Conservation (phyloP, 2,329 filamentous ascomycete genomes). For the Scedosporium dehoogii region DNA sequence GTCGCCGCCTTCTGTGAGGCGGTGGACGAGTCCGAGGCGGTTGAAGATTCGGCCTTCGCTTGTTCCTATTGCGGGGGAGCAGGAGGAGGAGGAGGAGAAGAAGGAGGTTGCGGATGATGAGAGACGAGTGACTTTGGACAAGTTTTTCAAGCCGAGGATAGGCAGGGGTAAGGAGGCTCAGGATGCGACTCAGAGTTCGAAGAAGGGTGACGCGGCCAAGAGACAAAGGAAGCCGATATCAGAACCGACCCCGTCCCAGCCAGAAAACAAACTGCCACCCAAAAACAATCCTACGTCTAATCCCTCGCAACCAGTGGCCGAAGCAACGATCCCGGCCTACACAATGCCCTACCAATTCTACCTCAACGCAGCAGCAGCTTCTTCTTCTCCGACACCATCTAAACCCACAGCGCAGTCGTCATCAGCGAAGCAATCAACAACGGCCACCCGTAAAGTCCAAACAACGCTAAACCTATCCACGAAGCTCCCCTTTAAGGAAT, state of each 20-base stretch:
- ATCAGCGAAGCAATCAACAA: slow-evolving; percentile 4
- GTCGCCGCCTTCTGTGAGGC: slow-evolving; percentile 4
- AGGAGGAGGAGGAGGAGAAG: not conserved
- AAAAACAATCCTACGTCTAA: not conserved
- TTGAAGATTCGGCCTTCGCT: slow-evolving; percentile 10
- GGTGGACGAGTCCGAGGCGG: slow-evolving; percentile 10
- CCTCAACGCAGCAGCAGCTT: not conserved
- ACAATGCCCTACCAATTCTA: slow-evolving; percentile 5
- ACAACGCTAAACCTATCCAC: slow-evolving; percentile 34
- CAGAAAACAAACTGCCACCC: not conserved
- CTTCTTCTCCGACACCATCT: not conserved
- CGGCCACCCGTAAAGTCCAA: slow-evolving; percentile 18
- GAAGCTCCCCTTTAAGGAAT: slow-evolving; percentile 31
- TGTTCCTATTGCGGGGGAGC: slow-evolving; percentile 1
- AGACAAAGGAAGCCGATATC: not conserved
- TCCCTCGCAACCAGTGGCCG: not conserved
- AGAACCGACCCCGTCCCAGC: not conserved
- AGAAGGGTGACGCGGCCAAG: not conserved
- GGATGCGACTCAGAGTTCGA: not conserved
- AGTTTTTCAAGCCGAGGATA: not conserved
- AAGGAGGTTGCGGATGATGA: not conserved
- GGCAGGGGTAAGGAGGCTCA: not conserved
- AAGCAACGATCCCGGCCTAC: not conserved
- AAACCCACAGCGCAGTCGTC: not conserved
- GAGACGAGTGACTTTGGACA: not conserved